Conservation (phyloP, 225 moss, liverwort and hornwort species). For the Rhytidiadelphus loreus region DNA sequence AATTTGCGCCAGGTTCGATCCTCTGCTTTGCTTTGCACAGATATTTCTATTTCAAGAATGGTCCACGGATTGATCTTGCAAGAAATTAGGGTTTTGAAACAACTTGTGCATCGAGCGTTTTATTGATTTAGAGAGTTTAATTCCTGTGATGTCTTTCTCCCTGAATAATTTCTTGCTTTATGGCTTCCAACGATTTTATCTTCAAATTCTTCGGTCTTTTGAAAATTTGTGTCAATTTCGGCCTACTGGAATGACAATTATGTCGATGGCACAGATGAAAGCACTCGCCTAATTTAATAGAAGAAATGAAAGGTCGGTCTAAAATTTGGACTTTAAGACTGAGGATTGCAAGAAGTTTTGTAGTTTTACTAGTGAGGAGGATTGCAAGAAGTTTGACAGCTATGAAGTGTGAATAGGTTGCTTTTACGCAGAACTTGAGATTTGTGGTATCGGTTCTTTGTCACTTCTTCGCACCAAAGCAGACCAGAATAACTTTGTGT, state of each 20-base stretch:
- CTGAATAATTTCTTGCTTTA: background rate
- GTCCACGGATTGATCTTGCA: background rate
- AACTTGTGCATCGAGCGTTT: background rate
- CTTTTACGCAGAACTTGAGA: background rate
- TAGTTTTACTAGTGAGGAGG: background rate
- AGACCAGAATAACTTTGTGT: background rate
- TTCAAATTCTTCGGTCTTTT: background rate
- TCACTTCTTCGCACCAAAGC: background rate
- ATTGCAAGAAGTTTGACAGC: background rate
- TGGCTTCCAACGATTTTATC: background rate
- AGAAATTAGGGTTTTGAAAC: background rate
- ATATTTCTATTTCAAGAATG: background rate
- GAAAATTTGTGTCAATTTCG: background rate
- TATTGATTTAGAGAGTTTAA: background rate
- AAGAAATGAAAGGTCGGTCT: background rate
- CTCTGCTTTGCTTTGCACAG: background rate
- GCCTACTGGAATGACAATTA: background rate
- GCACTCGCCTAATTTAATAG: background rate
- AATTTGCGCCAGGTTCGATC: background rate
- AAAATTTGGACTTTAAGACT: background rate
- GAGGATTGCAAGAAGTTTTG: background rate
- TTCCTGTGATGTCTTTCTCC: background rate
- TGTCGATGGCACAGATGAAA: background rate
- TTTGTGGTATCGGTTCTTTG: background rate
- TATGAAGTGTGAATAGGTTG: background rate